These are phyloP conservation scores for Zygoascus flipseniorum DNA, from an alignment of 805 yeast genomes.

Conservation along the genomic window DNA sequence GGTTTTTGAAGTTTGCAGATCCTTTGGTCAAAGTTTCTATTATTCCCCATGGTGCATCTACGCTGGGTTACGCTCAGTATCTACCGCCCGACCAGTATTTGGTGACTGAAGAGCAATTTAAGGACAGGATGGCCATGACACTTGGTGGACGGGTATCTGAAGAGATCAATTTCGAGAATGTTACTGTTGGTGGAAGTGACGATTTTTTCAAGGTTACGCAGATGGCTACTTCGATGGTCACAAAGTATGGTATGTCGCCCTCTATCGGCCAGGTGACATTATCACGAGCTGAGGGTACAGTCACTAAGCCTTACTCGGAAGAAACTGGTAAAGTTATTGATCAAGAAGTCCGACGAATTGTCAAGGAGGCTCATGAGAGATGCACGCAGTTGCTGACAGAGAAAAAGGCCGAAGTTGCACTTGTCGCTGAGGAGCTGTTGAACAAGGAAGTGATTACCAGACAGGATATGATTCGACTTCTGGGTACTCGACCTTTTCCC, in stretches of 20 bases:
- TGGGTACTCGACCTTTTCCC: conserved; percentile 72
- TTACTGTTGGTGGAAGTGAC: conserved; percentile 87
- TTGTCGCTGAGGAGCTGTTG: conserved; percentile 66
- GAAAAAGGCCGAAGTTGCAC: conserved; percentile 51
- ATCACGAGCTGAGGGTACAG: conserved; percentile 30
- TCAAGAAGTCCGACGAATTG: conserved; percentile 56
- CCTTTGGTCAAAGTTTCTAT: conserved; percentile 90
- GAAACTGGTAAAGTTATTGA: conserved; percentile 62
- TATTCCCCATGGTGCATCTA: conserved; percentile 91
- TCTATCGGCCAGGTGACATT: conserved; percentile 61
- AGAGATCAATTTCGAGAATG: conserved; percentile 77
- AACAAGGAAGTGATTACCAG: conserved; percentile 72
- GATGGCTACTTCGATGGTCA: conserved; percentile 86
- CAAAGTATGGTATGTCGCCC: conserved; percentile 80
- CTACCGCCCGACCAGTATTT: conserved; percentile 84
- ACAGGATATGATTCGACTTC: conserved; percentile 66
- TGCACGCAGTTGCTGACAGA: conserved; percentile 52
- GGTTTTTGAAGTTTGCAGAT: conserved; percentile 83
- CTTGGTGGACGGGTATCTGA: conserved; percentile 90
- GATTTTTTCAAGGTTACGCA: conserved; percentile 87
- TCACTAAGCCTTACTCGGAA: conserved; percentile 61
- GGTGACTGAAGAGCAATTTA: conserved; percentile 64
- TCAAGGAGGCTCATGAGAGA: conserved; percentile 53
- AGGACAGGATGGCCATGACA: conserved; percentile 87
- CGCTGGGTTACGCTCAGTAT: conserved; percentile 93